Evolutionary conservation across 768 basidiomycete genomes (phyloP).

Genomic region (Gloeopeniophorella convolvens): DNA sequence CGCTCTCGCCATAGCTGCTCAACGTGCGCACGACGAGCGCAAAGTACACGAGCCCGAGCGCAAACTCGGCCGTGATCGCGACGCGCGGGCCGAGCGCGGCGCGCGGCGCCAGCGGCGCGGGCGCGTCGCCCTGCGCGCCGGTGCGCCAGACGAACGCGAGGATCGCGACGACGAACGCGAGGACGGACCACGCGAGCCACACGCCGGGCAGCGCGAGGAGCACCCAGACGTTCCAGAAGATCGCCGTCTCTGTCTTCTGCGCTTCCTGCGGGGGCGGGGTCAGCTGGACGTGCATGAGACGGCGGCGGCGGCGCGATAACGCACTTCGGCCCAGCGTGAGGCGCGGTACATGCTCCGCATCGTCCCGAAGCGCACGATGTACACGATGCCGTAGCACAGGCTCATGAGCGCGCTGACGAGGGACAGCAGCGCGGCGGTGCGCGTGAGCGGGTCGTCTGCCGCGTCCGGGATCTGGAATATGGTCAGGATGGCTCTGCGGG

Average conservation of each 20-base stretch:
- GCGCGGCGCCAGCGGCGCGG: slow-evolving; percentile 29
- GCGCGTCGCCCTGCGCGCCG: slow-evolving; percentile 40
- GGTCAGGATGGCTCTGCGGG: slow-evolving; percentile 55
- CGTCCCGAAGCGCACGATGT: slow-evolving; percentile 62
- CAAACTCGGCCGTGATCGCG: slow-evolving; percentile 45
- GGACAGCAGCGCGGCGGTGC: slow-evolving; percentile 57
- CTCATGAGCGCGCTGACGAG: slow-evolving; percentile 64
- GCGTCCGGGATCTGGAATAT: slow-evolving; percentile 54
- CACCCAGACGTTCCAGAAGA: slow-evolving; percentile 66
- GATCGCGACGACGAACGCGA: slow-evolving; percentile 56
- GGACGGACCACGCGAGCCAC: slow-evolving; percentile 73
- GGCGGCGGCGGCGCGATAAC: background rate
- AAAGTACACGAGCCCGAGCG: slow-evolving; percentile 57
- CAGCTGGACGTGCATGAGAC: background rate
- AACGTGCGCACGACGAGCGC: slow-evolving; percentile 55
- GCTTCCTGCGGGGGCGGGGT: slow-evolving; percentile 42
- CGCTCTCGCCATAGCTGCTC: slow-evolving; percentile 44
- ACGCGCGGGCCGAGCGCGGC: slow-evolving; percentile 49
- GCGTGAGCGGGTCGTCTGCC: slow-evolving; percentile 51
- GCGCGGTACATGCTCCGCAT: slow-evolving; percentile 72
- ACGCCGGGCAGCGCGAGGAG: slow-evolving; percentile 59
- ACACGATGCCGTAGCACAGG: slow-evolving; percentile 65
- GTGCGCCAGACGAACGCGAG: slow-evolving; percentile 63
- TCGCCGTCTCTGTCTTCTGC: slow-evolving; percentile 38
- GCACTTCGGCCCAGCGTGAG: slow-evolving; percentile 65